These are phyloP conservation scores for Gastrodia elata DNA, from an alignment of 106 monocot genomes.

Conservation along the genomic window DNA sequence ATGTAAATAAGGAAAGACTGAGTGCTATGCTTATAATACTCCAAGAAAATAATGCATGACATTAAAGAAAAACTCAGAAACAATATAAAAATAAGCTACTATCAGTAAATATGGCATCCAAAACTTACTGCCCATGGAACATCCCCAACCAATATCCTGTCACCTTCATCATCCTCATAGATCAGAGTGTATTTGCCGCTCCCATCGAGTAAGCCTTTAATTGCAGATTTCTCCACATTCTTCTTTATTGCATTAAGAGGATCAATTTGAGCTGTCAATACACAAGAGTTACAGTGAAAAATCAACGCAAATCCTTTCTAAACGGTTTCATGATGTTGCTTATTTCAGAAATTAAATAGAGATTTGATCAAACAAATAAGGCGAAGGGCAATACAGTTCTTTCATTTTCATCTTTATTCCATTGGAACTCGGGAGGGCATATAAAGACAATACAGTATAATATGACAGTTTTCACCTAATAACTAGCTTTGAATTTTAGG, in stretches of 20 bases:
- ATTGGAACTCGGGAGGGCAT: no score
- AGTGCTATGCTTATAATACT: no score
- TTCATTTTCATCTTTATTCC: no score
- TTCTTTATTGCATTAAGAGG: slow-evolving; percentile 11
- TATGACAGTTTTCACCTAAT: not conserved
- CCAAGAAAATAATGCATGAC: no score
- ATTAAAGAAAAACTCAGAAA: no score
- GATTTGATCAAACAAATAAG: not conserved
- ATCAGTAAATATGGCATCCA: not conserved
- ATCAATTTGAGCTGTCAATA: slow-evolving; percentile 53
- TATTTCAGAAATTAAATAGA: not conserved
- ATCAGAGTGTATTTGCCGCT: slow-evolving; percentile 79
- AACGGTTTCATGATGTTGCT: not conserved
- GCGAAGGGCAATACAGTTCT: no score
- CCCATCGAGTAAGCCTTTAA: slow-evolving; percentile 60
- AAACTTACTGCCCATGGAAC: slow-evolving; percentile 94
- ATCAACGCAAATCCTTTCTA: no score
- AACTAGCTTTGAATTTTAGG: not conserved
- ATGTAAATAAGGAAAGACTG: no score
- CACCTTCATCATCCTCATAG: slow-evolving; percentile 90
- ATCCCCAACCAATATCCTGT: slow-evolving; percentile 81
- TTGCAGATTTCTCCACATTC: slow-evolving; percentile 15
- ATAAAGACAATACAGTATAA: no score
- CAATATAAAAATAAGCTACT: no score
- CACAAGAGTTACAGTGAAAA: not conserved